phyloP scores from a whole-genome alignment of 345 rosid genomes.

The Hypericum perforatum region DNA sequence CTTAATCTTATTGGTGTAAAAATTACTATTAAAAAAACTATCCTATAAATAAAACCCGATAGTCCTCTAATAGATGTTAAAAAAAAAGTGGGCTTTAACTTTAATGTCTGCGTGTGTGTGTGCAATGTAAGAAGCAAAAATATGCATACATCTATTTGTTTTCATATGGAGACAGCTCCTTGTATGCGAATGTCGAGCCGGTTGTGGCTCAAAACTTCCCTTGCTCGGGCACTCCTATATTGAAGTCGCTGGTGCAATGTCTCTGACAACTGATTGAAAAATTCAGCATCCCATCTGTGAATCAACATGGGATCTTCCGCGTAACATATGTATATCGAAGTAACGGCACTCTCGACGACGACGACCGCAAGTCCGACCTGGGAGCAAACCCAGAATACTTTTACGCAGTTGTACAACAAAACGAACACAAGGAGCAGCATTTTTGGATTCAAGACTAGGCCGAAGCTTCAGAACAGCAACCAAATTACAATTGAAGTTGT shows the following conservation, averaged over 20 bases:
- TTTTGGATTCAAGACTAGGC: no score
- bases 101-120: no score
- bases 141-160: not conserved
- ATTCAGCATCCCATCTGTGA: constrained; percentile 66
- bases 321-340: constrained; percentile 80
- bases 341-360: constrained; percentile 87
- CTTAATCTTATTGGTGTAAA: no score
- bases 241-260: constrained; percentile 79
- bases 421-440: not conserved
- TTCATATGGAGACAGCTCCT: constrained; percentile 22
- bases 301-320: constrained; percentile 84
- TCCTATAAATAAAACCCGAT: no score
- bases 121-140: not conserved
- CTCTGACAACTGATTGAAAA: constrained; percentile 65
- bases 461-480: no score
- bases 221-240: constrained; percentile 58
- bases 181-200: constrained; percentile 26
- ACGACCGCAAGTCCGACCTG: constrained; percentile 94
- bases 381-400: not conserved
- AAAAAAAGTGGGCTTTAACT: no score
- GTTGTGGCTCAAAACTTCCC: constrained; percentile 41
- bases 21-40: no score
- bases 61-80: no score
- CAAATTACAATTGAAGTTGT: no score
- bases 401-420: not conserved